Base-by-base conservation (phyloP, 169 alveolate genomes). In the Cystoisospora suis region DNA sequence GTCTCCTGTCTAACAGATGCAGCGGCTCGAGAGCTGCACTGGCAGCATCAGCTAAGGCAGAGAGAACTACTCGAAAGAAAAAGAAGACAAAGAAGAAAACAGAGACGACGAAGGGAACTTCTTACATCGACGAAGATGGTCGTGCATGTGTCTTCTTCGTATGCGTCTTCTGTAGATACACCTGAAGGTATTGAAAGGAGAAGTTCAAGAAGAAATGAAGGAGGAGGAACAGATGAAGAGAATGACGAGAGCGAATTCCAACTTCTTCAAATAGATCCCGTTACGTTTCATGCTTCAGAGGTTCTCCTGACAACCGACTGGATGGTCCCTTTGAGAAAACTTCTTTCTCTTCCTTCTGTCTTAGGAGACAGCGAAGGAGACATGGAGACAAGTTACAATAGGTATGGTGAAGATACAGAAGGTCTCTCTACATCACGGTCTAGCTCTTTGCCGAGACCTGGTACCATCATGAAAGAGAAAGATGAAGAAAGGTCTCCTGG, bases 1-100 rank as follows among this genome's bases (percentile, higher is more conserved):
- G 47, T 38, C 58, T 46, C 83, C 20, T 72, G 83, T 36, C 83
- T 72, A 34, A 38, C 42, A 29, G 83, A 72, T 5, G 83, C 83
- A 3, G 83, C 83, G 0, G 56, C 42, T 1, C 46, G 56, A 34
- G 83, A n/a, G 56, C 45, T 72, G 58, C 15, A 72, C 29, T 0
- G 38, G 36, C 32, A 34, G 56, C 65, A 53, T 53, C n/a, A n/a
- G n/a, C n/a, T n/a, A n/a, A 4, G 42, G 44, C 9, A 3, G 5
- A 3, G 72, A 9, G 72, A 58, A 7, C 72, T 29, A 9, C 72
- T 29, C 29, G 3, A 34, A 34, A 9, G 15, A 9, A 9, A 34
- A 58, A 7, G 72, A 53, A 53, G n/a, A 12, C 61, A 20, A 9
- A 20, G n/a, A n/a, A n/a, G n/a, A n/a, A n/a, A n/a, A n/a, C n/a